These are phyloP conservation scores for Podosphaera aphanis DNA, from an alignment of 2,329 filamentous ascomycete species.

Conservation along the genomic window DNA sequence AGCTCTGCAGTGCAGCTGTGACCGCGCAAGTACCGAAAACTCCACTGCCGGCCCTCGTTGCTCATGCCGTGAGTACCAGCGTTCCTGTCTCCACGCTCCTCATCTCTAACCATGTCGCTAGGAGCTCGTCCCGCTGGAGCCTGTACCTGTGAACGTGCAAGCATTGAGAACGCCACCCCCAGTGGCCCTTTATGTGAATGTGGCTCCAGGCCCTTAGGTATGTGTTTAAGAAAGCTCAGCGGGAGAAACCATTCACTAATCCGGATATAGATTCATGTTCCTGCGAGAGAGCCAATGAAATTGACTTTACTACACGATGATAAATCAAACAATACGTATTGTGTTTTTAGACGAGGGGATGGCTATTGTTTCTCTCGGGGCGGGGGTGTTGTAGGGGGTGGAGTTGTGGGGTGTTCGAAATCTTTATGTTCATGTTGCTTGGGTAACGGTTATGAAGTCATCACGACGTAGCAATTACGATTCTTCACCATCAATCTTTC, in stretches of 20 bases:
- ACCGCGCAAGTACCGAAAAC: constrained; percentile 57
- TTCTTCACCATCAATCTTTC: too few species aligned
- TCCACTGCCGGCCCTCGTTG: constrained; percentile 46
- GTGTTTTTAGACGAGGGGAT: too few species aligned
- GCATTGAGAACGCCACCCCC: constrained; percentile 41
- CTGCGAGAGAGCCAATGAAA: constrained; percentile 64
- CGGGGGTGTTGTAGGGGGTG: too few species aligned
- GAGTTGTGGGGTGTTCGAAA: too few species aligned
- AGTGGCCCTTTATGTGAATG: constrained; percentile 47
- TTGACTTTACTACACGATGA: constrained; percentile 58
- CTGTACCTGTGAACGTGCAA: constrained; percentile 59
- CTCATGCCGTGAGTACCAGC: constrained; percentile 41
- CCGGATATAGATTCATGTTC: constrained; percentile 55
- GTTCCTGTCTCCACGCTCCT: background rate
- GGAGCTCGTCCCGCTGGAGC: constrained; percentile 48
- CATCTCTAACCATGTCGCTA: constrained; percentile 4
- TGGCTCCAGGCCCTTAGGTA: constrained; percentile 49
- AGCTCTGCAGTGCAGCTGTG: constrained; percentile 70
- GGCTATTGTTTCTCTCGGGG: too few species aligned
- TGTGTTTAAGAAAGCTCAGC: too few species aligned
- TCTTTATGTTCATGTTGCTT: too few species aligned
- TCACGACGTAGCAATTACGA: too few species aligned
- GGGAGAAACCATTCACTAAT: too few species aligned
- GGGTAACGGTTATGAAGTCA: too few species aligned
- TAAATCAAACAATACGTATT: too few species aligned